Base-by-base conservation (phyloP, 2,329 filamentous ascomycete species). In the Monilinia aucupariae region DNA sequence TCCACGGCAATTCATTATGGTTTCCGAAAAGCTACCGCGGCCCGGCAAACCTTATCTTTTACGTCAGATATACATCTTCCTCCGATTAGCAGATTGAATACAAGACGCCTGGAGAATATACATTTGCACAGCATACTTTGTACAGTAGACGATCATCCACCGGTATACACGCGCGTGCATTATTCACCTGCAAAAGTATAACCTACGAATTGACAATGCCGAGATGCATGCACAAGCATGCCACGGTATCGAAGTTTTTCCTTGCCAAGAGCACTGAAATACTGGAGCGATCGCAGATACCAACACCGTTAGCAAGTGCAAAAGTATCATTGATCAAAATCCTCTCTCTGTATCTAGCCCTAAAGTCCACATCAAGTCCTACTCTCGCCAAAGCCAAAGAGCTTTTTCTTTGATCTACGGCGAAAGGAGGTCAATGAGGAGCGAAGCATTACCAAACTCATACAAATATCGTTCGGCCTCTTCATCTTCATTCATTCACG, bases 401-500 rank as follows among this genome's bases (percentile, higher is more conserved):
- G 50, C 45, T 8, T 17, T 54, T 25, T 59, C 30, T 6, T 7
- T 4, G 10, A 4, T 30, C 45, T 6, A 22, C 12, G 6, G 20
- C 3, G 27, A 15, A 22, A 6, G 30, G 22, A 1, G 27, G 45
- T 6, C 39, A 22, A 12, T 10, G 12, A n/a, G 2, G 27, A 45
- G 53, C 8, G 17, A 20, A 22, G 15, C 6, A 8, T 69, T 43
- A 54, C 69, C 15, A 5, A 39, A 8, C 32, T 51, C 13, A 60
- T 66, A 25, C 68, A 68, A 49, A 6, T 4, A 8, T 17, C 52
- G 13, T 25, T 69, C 27, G 27, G 41, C 7, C 58, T 59, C 6
- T 34, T 34, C 25, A 48, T 66, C 10, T 68, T 69, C 50, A 69
- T 67, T 12, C 64, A 65, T 30, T 64, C 68, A 2, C 51, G 48